These are phyloP conservation scores for Leccinum barrowsii DNA, from an alignment of 768 basidiomycete genomes.

Conservation along the genomic window DNA sequence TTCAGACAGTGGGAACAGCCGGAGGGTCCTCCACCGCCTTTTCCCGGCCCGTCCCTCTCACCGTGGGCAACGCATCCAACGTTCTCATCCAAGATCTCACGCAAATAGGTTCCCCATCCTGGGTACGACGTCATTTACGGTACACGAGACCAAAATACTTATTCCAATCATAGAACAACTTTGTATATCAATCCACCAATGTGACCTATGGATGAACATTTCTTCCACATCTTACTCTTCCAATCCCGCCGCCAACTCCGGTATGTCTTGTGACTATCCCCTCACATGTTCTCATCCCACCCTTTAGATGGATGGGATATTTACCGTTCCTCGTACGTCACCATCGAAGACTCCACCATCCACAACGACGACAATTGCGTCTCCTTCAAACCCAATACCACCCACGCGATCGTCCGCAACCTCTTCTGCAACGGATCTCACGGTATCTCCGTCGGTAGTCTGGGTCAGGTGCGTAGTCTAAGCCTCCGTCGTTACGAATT, in stretches of 20 bases:
- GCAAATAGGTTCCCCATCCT: constrained; percentile 39
- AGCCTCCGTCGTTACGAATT: not conserved
- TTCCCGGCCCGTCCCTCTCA: constrained; percentile 43
- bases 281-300: not conserved
- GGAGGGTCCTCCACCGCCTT: constrained; percentile 42
- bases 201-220: constrained; percentile 41
- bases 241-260: constrained; percentile 34
- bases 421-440: constrained; percentile 37
- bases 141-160: not conserved
- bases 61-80: constrained; percentile 40
- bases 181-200: constrained; percentile 42
- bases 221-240: constrained; percentile 34
- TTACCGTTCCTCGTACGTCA: constrained; percentile 37
- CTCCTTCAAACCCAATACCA: constrained; percentile 30
- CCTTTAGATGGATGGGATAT: constrained; percentile 46
- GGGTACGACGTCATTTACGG: constrained; percentile 24
- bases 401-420: constrained; percentile 39
- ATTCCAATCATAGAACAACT: constrained; percentile 26
- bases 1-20: constrained; percentile 36
- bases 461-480: constrained; percentile 34
- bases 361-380: constrained; percentile 43
- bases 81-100: constrained; percentile 40
- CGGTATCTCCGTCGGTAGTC: constrained; percentile 48
- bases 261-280: constrained; percentile 10
- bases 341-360: constrained; percentile 36